Evolutionary conservation across 2,329 filamentous ascomycete genomes (phyloP), one percentile per base, ranked within the genome.

Genomic region (Anthostomella pinea): DNA sequence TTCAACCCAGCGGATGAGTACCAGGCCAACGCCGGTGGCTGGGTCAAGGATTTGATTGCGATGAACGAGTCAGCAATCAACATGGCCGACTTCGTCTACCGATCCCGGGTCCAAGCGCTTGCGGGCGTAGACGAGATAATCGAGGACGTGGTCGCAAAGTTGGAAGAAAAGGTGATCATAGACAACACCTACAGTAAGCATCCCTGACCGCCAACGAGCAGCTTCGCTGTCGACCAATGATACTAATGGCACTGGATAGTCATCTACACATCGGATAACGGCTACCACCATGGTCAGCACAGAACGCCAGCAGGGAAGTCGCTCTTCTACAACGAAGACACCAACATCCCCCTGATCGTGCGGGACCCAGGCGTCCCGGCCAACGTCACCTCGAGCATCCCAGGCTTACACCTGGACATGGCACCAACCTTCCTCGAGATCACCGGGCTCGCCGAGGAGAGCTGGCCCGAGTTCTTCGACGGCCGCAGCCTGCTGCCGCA

Each of bases 351-450:
- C 3, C 43, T 61, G 8, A 33, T 58, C 8, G 48, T 61, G 3
- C 43, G 54, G 1, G 58, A 58, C 3, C 58, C 57, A 3, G 45
- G 51, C 1, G 41, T 60, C 4, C 47, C 49, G 0, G 16, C 24
- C 3, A 46, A 49, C 5, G 41, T 41, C 6, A 38, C 31, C 4
- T 53, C 54, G 2, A 33, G 36, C 1, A 45, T 52, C 3, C 48
- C 54, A 2, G 46, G 51, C n/a, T 38, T 54, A 0, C 51, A 57
- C 25, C 36, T 50, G 19, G 57, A 62, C 30, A 38, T 62, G 6
- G 51, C 50, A 1, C 57, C 58, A 1, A 61, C 58, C 3, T 51
- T 56, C 24, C 46, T 59, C 4, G 40, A 56, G 10, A 53, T 62
- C 10, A 51, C 53, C 1, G 57, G 53, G 6, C 26, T 58, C 1